Evolutionary conservation across 2,329 filamentous ascomycete species (phyloP).

Genomic region (Ambrosiella cleistominuta): DNA sequence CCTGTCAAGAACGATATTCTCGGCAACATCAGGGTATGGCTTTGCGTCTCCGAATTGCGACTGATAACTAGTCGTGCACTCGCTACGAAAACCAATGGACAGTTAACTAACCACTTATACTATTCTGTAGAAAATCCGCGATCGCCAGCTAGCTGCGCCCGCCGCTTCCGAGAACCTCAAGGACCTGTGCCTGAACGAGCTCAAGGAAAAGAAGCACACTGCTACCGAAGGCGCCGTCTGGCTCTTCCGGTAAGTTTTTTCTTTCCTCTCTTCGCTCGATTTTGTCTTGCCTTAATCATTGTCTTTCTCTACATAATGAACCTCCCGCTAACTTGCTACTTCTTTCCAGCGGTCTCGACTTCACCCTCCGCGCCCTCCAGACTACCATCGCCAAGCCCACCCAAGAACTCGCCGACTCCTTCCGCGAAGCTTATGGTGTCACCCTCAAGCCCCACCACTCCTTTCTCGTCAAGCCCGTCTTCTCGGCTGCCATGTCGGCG

Average conservation of each 20-base stretch:
- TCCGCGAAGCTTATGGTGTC: constrained; percentile 65
- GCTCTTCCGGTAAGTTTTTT: constrained; percentile 54
- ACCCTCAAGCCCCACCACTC: constrained; percentile 87
- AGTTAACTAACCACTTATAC: not conserved
- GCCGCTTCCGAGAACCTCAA: constrained; percentile 70
- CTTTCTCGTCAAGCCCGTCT: constrained; percentile 79
- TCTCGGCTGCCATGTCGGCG: constrained; percentile 81
- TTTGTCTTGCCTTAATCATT: no score
- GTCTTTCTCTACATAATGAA: no score
- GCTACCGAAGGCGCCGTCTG: constrained; percentile 84
- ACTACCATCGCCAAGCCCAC: constrained; percentile 50
- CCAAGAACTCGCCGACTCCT: constrained; percentile 71
- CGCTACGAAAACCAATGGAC: no score
- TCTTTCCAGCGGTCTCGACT: constrained; percentile 61
- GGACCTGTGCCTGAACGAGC: constrained; percentile 67
- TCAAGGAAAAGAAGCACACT: constrained; percentile 73
- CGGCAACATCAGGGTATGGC: constrained; percentile 70
- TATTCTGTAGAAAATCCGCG: constrained; percentile 59
- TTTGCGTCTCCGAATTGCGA: no score
- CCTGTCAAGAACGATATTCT: constrained; percentile 83
- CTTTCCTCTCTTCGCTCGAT: not conserved
- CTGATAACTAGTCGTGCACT: no score
- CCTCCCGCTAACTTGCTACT: not conserved
- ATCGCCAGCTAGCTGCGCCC: constrained; percentile 62
- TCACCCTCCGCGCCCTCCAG: constrained; percentile 71